Evolutionary conservation across 2,329 filamentous ascomycete genomes (phyloP).

Genomic region (Neofusicoccum sp.): DNA sequence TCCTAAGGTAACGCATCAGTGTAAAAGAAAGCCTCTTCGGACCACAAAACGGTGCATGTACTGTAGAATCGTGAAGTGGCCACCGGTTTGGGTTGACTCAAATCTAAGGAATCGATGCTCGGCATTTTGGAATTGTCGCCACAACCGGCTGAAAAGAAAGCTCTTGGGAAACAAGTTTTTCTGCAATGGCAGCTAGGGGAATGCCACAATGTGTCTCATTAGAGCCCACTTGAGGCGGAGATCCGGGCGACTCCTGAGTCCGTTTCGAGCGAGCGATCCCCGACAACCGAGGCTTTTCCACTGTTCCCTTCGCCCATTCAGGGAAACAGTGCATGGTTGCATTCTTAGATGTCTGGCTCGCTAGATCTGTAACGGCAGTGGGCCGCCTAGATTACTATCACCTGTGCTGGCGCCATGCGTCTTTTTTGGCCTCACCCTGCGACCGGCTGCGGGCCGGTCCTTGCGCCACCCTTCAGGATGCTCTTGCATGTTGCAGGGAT

Average conservation of each 20-base stretch:
- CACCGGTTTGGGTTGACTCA: no score
- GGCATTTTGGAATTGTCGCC: no score
- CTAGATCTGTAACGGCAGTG: neutral
- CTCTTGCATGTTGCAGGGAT: neutral
- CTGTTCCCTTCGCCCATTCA: slow-evolving; percentile 1
- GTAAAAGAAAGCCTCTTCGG: no score
- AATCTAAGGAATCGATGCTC: no score
- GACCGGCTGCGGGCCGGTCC: slow-evolving; percentile 14
- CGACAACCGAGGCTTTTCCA: slow-evolving; percentile 14
- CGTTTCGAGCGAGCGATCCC: slow-evolving; percentile 9
- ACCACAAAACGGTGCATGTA: no score
- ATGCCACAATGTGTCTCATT: neutral
- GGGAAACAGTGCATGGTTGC: neutral
- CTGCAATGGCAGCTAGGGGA: neutral
- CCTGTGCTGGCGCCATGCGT: neutral
- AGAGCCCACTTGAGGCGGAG: neutral
- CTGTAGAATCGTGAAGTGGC: no score
- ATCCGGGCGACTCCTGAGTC: neutral
- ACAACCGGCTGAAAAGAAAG: no score
- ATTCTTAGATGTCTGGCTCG: neutral
- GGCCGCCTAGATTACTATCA: neutral
- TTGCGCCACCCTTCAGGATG: slow-evolving; percentile 13
- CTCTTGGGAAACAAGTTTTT: neutral
- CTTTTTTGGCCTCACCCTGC: slow-evolving; percentile 1
- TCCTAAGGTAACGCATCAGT: no score